These are phyloP conservation scores for Pilatotrama ljubarskyi DNA, from an alignment of 768 basidiomycete species.

Conservation along the genomic window DNA sequence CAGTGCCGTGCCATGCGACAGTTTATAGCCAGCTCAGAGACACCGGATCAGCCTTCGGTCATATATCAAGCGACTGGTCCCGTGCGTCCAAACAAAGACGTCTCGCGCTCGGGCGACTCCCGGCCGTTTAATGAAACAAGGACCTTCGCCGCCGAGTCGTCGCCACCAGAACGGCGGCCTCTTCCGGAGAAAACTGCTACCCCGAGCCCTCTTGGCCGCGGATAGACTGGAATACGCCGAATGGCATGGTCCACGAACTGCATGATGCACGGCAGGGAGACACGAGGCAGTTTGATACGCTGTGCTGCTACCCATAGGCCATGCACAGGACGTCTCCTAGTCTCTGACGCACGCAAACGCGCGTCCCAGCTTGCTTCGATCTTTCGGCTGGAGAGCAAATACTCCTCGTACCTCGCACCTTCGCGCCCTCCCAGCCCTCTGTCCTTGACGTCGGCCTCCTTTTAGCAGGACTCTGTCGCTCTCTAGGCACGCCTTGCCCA, in stretches of 20 bases:
- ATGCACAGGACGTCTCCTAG: neutral
- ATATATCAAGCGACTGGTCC: slow-evolving; percentile 4
- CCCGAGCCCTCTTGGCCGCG: slow-evolving; percentile 8
- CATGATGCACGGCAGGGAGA: slow-evolving; percentile 16
- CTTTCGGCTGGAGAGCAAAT: slow-evolving; percentile 5
- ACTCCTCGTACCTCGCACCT: neutral
- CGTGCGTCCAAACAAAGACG: slow-evolving; percentile 12
- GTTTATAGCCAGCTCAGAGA: neutral
- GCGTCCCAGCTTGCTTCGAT: slow-evolving; percentile 4
- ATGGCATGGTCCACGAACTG: neutral
- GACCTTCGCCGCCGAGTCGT: slow-evolving; percentile 12
- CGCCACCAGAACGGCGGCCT: slow-evolving; percentile 6
- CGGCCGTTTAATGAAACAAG: slow-evolving; percentile 17
- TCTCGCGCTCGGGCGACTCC: slow-evolving; percentile 12
- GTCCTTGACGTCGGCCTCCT: slow-evolving; percentile 12
- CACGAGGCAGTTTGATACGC: slow-evolving; percentile 10
- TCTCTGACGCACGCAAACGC: slow-evolving; percentile 6
- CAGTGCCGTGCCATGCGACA: neutral
- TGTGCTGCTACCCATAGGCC: slow-evolving; percentile 11
- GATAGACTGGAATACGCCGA: slow-evolving; percentile 7
- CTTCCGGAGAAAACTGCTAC: slow-evolving; percentile 6
- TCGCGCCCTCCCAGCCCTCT: slow-evolving; percentile 3
- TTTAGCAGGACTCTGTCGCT: slow-evolving; percentile 10
- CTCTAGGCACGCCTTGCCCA: slow-evolving; percentile 9
- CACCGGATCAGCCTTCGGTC: neutral